phyloP scores from a whole-genome alignment of 2,329 filamentous ascomycete species.

The Nannizziopsis barbatae region DNA sequence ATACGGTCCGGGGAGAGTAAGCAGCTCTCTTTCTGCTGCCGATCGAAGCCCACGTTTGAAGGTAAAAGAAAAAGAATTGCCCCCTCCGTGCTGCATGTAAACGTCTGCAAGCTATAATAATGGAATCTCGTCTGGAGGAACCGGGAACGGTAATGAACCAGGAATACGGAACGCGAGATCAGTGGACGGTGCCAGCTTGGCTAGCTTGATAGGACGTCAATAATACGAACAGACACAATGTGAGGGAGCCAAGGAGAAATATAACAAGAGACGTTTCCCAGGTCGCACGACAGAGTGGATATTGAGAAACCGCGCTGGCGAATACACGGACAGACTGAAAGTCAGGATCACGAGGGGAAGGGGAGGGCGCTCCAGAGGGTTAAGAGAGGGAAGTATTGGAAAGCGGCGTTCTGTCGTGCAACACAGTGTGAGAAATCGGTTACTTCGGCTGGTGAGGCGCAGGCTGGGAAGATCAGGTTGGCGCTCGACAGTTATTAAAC shows the following conservation, averaged over 20 bases:
- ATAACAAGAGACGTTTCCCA: background rate
- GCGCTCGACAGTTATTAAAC: background rate
- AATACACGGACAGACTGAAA: slow-evolving; percentile 3
- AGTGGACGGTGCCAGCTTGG: slow-evolving; percentile 6
- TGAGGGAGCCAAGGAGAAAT: background rate
- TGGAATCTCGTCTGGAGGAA: background rate
- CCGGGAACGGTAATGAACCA: slow-evolving; percentile 3
- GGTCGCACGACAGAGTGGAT: slow-evolving; percentile 4
- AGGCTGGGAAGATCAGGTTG: background rate
- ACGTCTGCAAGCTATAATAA: slow-evolving; percentile 8
- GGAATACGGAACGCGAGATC: slow-evolving; percentile 1
- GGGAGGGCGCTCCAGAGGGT: background rate
- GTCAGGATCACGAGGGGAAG: slow-evolving; percentile 9
- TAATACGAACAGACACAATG: background rate
- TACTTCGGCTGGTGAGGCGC: slow-evolving; percentile 1
- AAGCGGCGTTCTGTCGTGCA: slow-evolving; percentile 11
- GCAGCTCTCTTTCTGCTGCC: slow-evolving; percentile 12
- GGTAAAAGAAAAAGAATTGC: background rate
- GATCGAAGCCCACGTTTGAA: slow-evolving; percentile 17
- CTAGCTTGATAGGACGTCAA: background rate
- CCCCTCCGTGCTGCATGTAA: slow-evolving; percentile 11
- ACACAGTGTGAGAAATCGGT: slow-evolving; percentile 7
- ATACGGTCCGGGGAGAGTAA: slow-evolving; percentile 3
- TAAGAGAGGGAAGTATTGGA: slow-evolving; percentile 5
- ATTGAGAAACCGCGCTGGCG: slow-evolving; percentile 3